Evolutionary conservation across 108 stramenopile species (phyloP).

Genomic region (Stephanodiscus minutulus): DNA sequence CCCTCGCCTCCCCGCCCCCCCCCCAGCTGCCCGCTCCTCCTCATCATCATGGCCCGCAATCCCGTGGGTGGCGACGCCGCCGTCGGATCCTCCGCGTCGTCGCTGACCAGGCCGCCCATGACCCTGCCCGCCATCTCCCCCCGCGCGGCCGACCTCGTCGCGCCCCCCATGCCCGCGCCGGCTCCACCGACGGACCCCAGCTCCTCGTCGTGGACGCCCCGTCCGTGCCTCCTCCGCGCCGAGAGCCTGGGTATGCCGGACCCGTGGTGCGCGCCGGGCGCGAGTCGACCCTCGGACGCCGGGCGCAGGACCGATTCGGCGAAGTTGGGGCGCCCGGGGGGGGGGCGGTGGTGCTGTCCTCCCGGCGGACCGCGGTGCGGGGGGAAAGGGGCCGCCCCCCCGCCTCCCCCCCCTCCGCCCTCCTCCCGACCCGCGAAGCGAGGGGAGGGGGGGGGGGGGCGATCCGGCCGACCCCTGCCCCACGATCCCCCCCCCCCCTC

Average conservation of each 20-base stretch:
- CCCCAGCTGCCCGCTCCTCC: background rate
- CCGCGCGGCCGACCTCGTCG: slow-evolving; percentile 12
- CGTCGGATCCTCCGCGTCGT: slow-evolving; percentile 8
- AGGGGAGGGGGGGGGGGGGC: too few species aligned
- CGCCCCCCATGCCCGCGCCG: slow-evolving; percentile 28
- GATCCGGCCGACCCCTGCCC: too few species aligned
- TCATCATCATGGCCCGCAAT: slow-evolving; percentile 14
- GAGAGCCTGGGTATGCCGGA: slow-evolving; percentile 69
- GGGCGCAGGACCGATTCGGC: slow-evolving; percentile 39
- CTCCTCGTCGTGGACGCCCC: slow-evolving; percentile 59
- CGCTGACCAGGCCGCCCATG: slow-evolving; percentile 17
- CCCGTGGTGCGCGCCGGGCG: slow-evolving; percentile 39
- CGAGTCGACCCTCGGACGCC: slow-evolving; percentile 25
- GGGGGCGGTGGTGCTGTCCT: slow-evolving; percentile 20
- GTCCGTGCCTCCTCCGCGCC: slow-evolving; percentile 62
- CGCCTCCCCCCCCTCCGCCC: background rate
- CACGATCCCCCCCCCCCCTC: too few species aligned
- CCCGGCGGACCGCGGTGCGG: background rate
- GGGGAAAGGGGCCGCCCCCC: background rate
- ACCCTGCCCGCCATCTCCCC: slow-evolving; percentile 25
- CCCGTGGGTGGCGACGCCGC: slow-evolving; percentile 15
- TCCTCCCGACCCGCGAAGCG: background rate
- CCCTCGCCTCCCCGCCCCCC: background rate
- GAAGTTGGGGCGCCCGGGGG: slow-evolving; percentile 26
- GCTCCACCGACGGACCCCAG: slow-evolving; percentile 15